phyloP scores from a whole-genome alignment of 306 rosid species.

The Dalbergia cultrata region DNA sequence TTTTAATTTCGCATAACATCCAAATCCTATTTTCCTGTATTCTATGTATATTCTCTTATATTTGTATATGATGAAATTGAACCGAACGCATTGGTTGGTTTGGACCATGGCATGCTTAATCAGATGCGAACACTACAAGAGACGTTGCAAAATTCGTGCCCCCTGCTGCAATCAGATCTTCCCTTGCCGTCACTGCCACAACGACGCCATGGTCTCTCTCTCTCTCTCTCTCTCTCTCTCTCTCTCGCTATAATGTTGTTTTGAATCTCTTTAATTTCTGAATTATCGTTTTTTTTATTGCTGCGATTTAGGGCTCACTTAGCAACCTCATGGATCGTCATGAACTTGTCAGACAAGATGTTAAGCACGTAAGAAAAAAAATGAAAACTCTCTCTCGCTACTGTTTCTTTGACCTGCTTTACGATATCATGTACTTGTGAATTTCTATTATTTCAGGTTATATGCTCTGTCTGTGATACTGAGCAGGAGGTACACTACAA shows the following conservation, averaged over 20 bases:
- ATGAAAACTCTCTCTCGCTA: neutral
- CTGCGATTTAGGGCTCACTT: slow-evolving; percentile 57
- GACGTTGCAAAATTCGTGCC: slow-evolving; percentile 76
- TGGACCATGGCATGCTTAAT: neutral
- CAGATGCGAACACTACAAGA: slow-evolving; percentile 71
- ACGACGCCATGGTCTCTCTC: slow-evolving; percentile 64
- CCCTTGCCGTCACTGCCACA: slow-evolving; percentile 80
- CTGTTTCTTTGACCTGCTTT: neutral
- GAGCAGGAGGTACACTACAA: slow-evolving; percentile 57
- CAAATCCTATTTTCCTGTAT: neutral
- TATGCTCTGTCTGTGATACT: slow-evolving; percentile 68
- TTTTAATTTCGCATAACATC: neutral
- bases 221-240: neutral
- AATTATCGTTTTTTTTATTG: neutral
- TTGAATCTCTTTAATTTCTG: neutral
- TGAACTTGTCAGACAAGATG: slow-evolving; percentile 68
- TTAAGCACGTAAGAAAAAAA: slow-evolving; percentile 58
- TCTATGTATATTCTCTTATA: neutral
- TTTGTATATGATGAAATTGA: too few relatives aligned
- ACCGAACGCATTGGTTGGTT: neutral
- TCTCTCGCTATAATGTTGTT: too few relatives aligned
- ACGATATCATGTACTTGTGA: slow-evolving; percentile 17
- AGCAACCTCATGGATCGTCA: slow-evolving; percentile 63
- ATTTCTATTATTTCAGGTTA: slow-evolving; percentile 58
- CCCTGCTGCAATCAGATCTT: slow-evolving; percentile 77